Evolutionary conservation across 441 rosid species (phyloP).

Genomic region (Gossypium schwendimanii): DNA sequence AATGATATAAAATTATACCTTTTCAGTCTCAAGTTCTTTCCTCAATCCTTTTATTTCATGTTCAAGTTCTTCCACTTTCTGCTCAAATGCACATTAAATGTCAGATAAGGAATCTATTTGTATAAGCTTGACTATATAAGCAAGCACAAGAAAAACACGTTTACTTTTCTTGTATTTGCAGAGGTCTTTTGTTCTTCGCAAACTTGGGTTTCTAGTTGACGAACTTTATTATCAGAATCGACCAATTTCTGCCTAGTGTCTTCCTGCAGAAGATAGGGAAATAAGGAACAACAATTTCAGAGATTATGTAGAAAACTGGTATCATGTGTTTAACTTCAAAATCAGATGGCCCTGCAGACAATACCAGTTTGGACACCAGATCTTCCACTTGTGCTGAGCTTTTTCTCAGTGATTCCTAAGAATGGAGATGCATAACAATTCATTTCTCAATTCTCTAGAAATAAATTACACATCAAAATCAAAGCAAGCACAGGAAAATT

Average conservation of each 20-base stretch:
- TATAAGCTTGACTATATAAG: not conserved
- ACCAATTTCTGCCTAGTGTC: slow-evolving; percentile 84
- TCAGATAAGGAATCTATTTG: not conserved
- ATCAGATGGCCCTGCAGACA: not conserved
- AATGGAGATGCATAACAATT: slow-evolving; percentile 21
- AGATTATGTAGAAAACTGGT: not conserved
- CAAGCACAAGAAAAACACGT: slow-evolving; percentile 15
- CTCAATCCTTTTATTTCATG: slow-evolving; percentile 45
- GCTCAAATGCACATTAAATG: slow-evolving; percentile 27
- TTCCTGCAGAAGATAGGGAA: slow-evolving; percentile 43
- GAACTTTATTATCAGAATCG: slow-evolving; percentile 69
- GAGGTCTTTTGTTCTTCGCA: slow-evolving; percentile 62
- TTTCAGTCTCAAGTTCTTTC: slow-evolving; percentile 73
- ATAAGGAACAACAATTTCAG: not conserved
- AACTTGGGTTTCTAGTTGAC: slow-evolving; percentile 84
- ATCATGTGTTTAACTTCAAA: slow-evolving; percentile 7
- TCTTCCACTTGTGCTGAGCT: slow-evolving; percentile 66
- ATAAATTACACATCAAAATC: slow-evolving; percentile 11
- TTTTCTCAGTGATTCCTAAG: slow-evolving; percentile 70
- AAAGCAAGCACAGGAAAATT: slow-evolving; percentile 16
- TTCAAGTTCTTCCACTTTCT: slow-evolving; percentile 83
- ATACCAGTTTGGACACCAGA: slow-evolving; percentile 81
- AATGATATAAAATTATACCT: slow-evolving; percentile 47
- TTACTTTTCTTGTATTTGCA: slow-evolving; percentile 63
- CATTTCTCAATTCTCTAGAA: slow-evolving; percentile 13